phyloP scores from a whole-genome alignment of 306 rosid genomes.

The Pueraria montana region DNA sequence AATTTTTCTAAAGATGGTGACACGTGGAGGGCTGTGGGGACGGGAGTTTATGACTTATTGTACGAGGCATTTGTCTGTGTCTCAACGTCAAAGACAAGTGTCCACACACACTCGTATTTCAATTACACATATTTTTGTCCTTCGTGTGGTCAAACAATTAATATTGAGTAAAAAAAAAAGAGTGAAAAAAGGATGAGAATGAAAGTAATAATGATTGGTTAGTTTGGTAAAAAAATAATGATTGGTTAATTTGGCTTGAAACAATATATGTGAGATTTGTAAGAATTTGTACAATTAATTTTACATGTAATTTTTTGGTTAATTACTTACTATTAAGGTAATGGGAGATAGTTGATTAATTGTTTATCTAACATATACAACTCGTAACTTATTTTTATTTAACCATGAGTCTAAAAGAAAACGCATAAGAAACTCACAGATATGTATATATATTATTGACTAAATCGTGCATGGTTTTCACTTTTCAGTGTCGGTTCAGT shows the following conservation, averaged over 20 bases:
- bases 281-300: neutral
- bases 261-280: neutral
- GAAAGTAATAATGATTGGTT: too few relatives aligned
- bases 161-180: neutral
- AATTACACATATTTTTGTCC: neutral
- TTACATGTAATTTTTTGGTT: neutral
- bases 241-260: neutral
- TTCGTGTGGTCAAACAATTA: neutral
- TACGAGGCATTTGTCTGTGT: neutral
- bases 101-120: constrained; percentile 6
- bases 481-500: neutral
- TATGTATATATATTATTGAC: neutral
- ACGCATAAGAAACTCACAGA: neutral
- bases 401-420: neutral
- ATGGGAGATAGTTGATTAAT: neutral
- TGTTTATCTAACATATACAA: neutral
- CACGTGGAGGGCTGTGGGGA: constrained; percentile 15
- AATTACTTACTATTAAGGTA: neutral
- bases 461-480: neutral
- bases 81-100: constrained; percentile 13
- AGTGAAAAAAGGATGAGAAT: too few relatives aligned
- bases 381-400: neutral
- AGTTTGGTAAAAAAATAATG: neutral
- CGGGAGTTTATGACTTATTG: neutral
- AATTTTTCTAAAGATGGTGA: neutral